phyloP scores from a whole-genome alignment of 805 yeast genomes.

The Candida morakotiae region DNA sequence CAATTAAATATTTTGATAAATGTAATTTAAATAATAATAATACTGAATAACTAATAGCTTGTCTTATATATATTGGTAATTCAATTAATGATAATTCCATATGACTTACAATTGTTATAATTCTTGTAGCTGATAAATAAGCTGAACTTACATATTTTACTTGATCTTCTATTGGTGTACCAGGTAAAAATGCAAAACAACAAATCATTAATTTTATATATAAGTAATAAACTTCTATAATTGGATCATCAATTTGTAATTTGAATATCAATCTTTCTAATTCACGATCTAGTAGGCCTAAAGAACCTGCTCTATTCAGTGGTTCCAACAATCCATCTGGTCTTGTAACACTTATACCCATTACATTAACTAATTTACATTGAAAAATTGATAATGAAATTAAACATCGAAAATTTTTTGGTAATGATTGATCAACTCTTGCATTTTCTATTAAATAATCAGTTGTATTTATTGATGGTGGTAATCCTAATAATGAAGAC shows the following conservation, averaged over 20 bases:
- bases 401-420: slow-evolving; percentile 66
- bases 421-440: slow-evolving; percentile 59
- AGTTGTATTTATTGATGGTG: slow-evolving; percentile 74
- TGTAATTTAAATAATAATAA: slow-evolving; percentile 77
- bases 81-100: slow-evolving; percentile 69
- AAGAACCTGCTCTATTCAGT: slow-evolving; percentile 71
- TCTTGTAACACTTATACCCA: slow-evolving; percentile 81
- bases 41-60: slow-evolving; percentile 79
- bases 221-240: slow-evolving; percentile 72
- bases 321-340: slow-evolving; percentile 91
- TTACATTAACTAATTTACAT: slow-evolving; percentile 73
- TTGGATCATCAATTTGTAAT: slow-evolving; percentile 56
- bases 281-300: slow-evolving; percentile 75
- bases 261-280: slow-evolving; percentile 66
- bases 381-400: slow-evolving; percentile 77
- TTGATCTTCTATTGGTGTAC: slow-evolving; percentile 83
- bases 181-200: slow-evolving; percentile 87
- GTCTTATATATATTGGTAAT: slow-evolving; percentile 81
- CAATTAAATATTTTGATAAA: slow-evolving; percentile 66
- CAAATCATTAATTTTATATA: slow-evolving; percentile 80
- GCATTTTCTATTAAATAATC: slow-evolving; percentile 82
- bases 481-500: slow-evolving; percentile 83
- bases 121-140: slow-evolving; percentile 73
- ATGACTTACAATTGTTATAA: slow-evolving; percentile 72
- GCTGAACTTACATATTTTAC: slow-evolving; percentile 80